Evolutionary conservation across 306 rosid species (phyloP), one percentile per base, ranked within the genome.

Genomic region (Vigna hirtella): DNA sequence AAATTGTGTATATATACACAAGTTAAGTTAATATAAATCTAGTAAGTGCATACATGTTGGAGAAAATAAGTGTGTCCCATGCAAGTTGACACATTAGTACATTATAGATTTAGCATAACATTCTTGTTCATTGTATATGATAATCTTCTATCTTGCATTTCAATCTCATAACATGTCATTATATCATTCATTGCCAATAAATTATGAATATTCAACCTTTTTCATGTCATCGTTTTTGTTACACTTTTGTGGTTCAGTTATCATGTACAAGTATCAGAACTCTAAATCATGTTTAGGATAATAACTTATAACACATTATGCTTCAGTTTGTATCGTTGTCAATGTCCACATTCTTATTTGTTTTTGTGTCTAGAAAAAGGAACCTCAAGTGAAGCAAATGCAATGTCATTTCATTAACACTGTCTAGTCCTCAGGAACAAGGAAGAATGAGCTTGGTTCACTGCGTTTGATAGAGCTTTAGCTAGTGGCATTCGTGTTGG

Each of bases 401-500:
- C 11, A 36, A 87, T 92, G 97, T 92, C 96, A 8, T 79, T 18
- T 64, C 97, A 32, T 20, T 55, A 55, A 32, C 58, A 0, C 2
- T 8, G 58, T 7, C 12, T 7, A 12, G 28, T 22, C 64, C n/a
- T 4, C 65, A 42, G 14, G 63, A 72, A 24, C 85, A 80, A 12
- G 80, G 91, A 0, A 83, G 91, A 45, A 64, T 77, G 79, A 82
- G 12, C 15, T 36, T 90, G 97, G 98, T 17, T 92, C 97, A 1
- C 47, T 94, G 34, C 89, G 97, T 0, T 85, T 90, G 5, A 89
- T 94, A 69, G 98, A 94, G 58, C 86, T 94, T 3, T 96, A 94
- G 51, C 93, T 94, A 0, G 97, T 92, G 14, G 97, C 91, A 0
- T 94, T 94, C 51, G 91, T 90, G 7, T 87, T 92, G 85, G 97